Conservation (phyloP, 495 filamentous ascomycete species). For the Terfezia claveryi region DNA sequence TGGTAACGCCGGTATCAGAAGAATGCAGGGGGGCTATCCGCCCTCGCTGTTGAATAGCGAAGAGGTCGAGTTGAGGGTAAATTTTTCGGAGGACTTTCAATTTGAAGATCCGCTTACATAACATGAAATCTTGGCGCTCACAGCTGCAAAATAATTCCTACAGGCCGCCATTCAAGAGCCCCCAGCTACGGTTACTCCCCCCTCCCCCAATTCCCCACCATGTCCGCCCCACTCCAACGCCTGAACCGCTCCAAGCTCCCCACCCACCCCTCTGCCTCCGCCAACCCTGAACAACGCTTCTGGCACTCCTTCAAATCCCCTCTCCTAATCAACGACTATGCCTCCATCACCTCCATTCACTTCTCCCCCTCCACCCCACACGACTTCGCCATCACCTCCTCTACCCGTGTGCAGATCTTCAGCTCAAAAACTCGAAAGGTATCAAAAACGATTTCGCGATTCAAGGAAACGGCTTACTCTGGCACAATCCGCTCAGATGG, state of each 20-base stretch:
- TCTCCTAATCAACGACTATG: conserved; percentile 62
- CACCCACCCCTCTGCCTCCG: conserved; percentile 36
- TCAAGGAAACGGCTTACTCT: conserved; percentile 68
- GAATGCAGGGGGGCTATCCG: too few species aligned
- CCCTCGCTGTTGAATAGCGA: too few species aligned
- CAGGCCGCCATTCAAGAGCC: too few species aligned
- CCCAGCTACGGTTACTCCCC: too few species aligned
- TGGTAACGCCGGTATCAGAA: too few species aligned
- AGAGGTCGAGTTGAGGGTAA: too few species aligned
- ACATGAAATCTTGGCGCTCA: too few species aligned
- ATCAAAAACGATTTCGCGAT: conserved; percentile 75
- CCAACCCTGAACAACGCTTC: conserved; percentile 81
- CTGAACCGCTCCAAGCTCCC: conserved; percentile 69
- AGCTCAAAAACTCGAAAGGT: conserved; percentile 72
- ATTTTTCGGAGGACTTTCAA: too few species aligned
- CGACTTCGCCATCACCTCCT: conserved; percentile 77
- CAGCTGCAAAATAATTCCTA: too few species aligned
- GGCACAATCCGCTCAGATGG: conserved; percentile 77
- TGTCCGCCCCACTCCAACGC: conserved; percentile 75
- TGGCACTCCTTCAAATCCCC: conserved; percentile 85
- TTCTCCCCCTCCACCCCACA: conserved; percentile 46
- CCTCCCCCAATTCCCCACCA: conserved; percentile 20
- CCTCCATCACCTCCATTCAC: conserved; percentile 73
- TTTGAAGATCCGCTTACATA: too few species aligned
- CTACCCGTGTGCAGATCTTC: conserved; percentile 78